Conservation (phyloP, 1,284 basidiomycete genomes). For the Trametes polyzona region DNA sequence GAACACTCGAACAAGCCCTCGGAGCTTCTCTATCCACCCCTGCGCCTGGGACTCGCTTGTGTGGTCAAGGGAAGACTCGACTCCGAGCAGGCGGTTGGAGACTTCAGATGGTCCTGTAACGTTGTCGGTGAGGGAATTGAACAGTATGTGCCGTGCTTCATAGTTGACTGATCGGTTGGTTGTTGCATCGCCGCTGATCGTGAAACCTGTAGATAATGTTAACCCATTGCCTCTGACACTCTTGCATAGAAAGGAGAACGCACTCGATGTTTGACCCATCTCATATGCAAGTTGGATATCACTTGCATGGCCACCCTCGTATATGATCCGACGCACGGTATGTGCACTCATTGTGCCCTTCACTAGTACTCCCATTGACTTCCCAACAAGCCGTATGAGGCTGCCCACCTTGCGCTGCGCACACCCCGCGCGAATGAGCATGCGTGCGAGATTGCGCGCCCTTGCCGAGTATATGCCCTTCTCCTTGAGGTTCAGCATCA, state of each 20-base stretch:
- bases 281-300: not conserved
- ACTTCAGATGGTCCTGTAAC: not conserved
- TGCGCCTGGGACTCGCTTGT: constrained; percentile 31
- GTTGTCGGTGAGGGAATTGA: no score
- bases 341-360: not conserved
- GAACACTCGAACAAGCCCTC: constrained; percentile 14
- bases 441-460: not conserved
- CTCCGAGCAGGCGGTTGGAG: constrained; percentile 21
- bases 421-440: not conserved
- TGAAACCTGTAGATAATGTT: constrained; percentile 16
- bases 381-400: not conserved
- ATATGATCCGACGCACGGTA: not conserved
- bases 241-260: not conserved
- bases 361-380: not conserved
- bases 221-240: no score
- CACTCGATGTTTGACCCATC: not conserved
- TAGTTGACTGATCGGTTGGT: constrained; percentile 26
- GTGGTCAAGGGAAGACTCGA: constrained; percentile 28
- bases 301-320: not conserved
- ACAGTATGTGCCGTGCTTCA: constrained; percentile 14
- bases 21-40: constrained; percentile 26
- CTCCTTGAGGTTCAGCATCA: not conserved
- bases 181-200: constrained; percentile 30
- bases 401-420: not conserved
- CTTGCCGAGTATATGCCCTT: not conserved